Base-by-base conservation (phyloP, 164 flowering plant genomes). In the Vitis riparia region DNA sequence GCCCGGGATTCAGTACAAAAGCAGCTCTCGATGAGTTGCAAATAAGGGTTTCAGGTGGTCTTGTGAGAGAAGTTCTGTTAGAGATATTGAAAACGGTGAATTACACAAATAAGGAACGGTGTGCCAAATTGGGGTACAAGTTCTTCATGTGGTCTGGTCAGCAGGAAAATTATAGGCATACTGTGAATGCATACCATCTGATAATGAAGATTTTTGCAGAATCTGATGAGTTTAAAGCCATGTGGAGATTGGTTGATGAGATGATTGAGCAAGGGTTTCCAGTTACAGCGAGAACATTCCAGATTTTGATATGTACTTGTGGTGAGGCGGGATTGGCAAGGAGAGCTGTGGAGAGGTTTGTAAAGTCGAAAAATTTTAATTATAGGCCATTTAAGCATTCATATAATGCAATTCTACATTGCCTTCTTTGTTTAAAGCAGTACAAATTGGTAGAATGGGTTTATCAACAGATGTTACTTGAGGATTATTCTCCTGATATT, bases 381-480 rank as follows among this genome's bases (percentile, higher is more conserved):
- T 93, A 72, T 65, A 80, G 96, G 73, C 98, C 97, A 9, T 91
- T 82, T 72, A 91, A 81, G 60, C 83, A 93, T 69, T 88, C 93
- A 0, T 91, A 78, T 65, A 95, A 89, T 78, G 99, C 99, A 2
- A 89, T 95, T 74, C 59, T 95, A 9, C 85, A 84, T 79, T 76
- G 86, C 14, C 91, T 95, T 62, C 77, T 93, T 55, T 73, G 32
- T 2, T 37, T 86, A 32, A 71, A 82, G 51, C 94, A 90, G 73
- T 90, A 86, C 76, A 82, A 61, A 72, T 78, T 93, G 80, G 85
- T 95, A 60, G 99, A 91, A 72, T 93, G 99, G 96, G 96, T 90
- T 12, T 84, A 90, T 68, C 80, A 88, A 78, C 83, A 87, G 72
- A 95, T 93, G 98, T 37, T 85, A 58, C 72, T 51, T 14, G 92